Evolutionary conservation across 345 rosid genomes (phyloP), one percentile per base, ranked within the genome.

Genomic region (Lumnitzera racemosa): DNA sequence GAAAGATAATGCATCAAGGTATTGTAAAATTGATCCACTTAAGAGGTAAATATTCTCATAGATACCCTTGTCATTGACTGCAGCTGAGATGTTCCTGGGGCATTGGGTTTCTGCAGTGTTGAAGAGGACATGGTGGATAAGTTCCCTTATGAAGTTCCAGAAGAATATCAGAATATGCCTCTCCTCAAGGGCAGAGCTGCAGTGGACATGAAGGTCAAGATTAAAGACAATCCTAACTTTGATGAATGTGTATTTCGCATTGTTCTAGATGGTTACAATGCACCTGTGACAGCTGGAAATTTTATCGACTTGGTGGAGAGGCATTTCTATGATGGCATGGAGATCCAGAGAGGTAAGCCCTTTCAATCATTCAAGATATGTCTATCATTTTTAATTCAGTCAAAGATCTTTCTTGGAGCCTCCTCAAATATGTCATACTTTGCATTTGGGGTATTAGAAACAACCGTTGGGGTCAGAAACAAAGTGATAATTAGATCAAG

Each of bases 1-100:
- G 15, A 56, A 61, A 66, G 53, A 50, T 11, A 60, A 60, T 61
- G 15, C 31, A 29, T 62, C 64, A 72, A 63, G 64, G 74, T 78
- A 58, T 64, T 57, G 14, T 63, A 58, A 71, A 70, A 67, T 51
- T 63, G 72, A 58, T 65, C 72, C 64, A 66, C 58, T 64, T 63
- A 69, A 78, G 81, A 73, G 59, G 47, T 46, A 65, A 78, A 72
- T 46, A 62, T 74, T 69, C 94, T 86, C 94, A 86, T 86, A 78
- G 69, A 80, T 66, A 86, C 76, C 77, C 74, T 86, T 86, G 88
- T 81, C 81, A 94, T 81, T 87, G 88, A 94, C 95, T 94, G 96
- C 99, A 94, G 99, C 97, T 92, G 98, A 94, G 97, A 94, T 94
- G 85, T 87, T 92, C 90, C 84, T 94, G 88, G 99, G 89, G 99